phyloP scores from a whole-genome alignment of 2,329 filamentous ascomycete species.

The Huntiella savannae region DNA sequence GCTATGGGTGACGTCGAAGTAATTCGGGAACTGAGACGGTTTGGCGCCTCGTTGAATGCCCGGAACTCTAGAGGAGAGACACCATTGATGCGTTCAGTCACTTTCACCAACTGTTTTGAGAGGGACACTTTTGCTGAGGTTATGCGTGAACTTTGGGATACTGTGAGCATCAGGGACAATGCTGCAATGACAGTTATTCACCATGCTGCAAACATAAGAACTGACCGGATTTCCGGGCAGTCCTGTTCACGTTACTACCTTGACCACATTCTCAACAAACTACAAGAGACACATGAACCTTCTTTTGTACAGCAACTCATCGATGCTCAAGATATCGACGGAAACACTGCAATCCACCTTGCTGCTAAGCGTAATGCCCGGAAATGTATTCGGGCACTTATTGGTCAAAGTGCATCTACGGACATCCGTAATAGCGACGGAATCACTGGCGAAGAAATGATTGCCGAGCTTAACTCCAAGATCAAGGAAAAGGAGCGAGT shows the following conservation, averaged over 20 bases:
- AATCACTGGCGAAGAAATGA: constrained; percentile 67
- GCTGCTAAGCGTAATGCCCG: constrained; percentile 68
- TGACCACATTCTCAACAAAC: constrained; percentile 72
- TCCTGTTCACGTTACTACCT: constrained; percentile 85
- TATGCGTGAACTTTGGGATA: constrained; percentile 65
- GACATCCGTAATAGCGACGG: constrained; percentile 69
- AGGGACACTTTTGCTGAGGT: constrained; percentile 77
- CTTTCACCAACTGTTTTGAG: constrained; percentile 94
- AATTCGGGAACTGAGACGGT: constrained; percentile 67
- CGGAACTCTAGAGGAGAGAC: constrained; percentile 64
- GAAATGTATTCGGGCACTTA: constrained; percentile 67
- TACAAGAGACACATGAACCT: constrained; percentile 58
- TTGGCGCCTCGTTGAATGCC: constrained; percentile 54
- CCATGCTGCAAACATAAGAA: constrained; percentile 77
- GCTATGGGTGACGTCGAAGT: constrained; percentile 94
- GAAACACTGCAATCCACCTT: constrained; percentile 66
- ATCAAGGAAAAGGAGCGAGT: constrained; percentile 41
- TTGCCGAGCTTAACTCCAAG: constrained; percentile 53
- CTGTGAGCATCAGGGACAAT: constrained; percentile 60
- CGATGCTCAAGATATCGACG: constrained; percentile 65
- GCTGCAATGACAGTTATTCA: constrained; percentile 81
- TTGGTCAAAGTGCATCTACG: constrained; percentile 63
- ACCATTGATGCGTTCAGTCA: constrained; percentile 79
- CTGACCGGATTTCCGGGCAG: constrained; percentile 62
- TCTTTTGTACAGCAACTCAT: constrained; percentile 61